Base-by-base conservation (phyloP, 202 grass and related monocot species). In the Hordeum pubiflorum region DNA sequence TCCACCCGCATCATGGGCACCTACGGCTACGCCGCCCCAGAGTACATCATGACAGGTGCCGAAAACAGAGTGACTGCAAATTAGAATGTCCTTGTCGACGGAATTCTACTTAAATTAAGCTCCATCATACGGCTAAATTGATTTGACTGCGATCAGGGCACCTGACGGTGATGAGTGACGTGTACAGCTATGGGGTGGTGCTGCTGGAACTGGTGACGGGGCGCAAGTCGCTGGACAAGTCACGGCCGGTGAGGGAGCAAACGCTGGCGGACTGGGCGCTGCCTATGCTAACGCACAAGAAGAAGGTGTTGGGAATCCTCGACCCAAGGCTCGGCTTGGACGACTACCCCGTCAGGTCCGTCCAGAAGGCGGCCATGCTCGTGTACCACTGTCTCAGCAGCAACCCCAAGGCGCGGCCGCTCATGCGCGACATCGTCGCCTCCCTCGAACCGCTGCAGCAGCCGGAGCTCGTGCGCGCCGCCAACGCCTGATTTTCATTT, bases 1-100 rank as follows among this genome's bases (percentile, higher is more conserved):
- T 94, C 95, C 15, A 97, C 95, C 1, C 82, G 92, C 13, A 87
- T 97, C 11, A 93, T 97, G 95, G 95, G 95, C 34, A 97, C 95
- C 63, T 85, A 87, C 66, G 95, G 95, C 13, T 97, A 97, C 20
- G 95, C 95, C 0, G 95, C 90, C n/a, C 95, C 95, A 0, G 95
- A 97, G 78, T 98, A 98, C 84, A 76, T 98, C 36, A 91, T 88
- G 92, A 98, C 95, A 54, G 90, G 90, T 93, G 41, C 41, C 41
- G 13, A 44, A 33, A 14, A 44, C 11, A 44, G 10, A 44, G 10
- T 14, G 11, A 62, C 12, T 58, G 3, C 20, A 44, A 29, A 29
- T 29, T 29, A 29, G 27, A 29, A 29, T 29, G 27, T 29, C 27
- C 27, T 29, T 29, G 27, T 29, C 27, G 27, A 29, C 27, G 2